Base-by-base conservation (phyloP, 2,329 filamentous ascomycete species). In the Mariannaea sp. region DNA sequence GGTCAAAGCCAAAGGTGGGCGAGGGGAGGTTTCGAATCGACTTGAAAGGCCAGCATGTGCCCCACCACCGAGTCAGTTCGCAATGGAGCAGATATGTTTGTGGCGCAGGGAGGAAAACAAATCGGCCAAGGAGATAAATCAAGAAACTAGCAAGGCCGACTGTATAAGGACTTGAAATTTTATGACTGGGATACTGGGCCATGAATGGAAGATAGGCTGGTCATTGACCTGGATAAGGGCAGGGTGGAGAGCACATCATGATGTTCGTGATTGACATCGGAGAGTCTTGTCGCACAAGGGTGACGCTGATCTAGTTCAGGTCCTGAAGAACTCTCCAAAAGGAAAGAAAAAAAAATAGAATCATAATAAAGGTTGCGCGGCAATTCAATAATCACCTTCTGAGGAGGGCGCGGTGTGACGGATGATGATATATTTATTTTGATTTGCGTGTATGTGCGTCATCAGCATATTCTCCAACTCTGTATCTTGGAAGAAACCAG, bases 11-110 rank as follows among this genome's bases (percentile, higher is more conserved):
- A 48, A 45, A 40, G 33, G 40, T 45, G 27, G 51, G 40, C 40
- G 51, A 44, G 39, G 27, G 38, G 49, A n/a, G 49, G 44, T 41
- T 53, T 47, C 35, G 46, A 27, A 22, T 47, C 33, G 46, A 51
- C 42, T 48, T 40, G 47, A 44, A 53, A 41, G 24, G 46, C 55
- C 50, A 51, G 55, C 55, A 38, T 33, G 33, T 56, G 50, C 55
- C 55, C 55, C 55, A 57, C 55, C 50, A 54, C 39, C 17, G 36
- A 33, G 49, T 43, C 43, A 27, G 52, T 40, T 54, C 51, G 47
- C 42, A 24, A 9, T 19, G 36, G 13, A 26, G 40, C 40, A 30
- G 36, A 38, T 36, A 54, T 22, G 48, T 36, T 47, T 12, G 42
- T 50, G 50, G 55, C 47, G 52, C 46, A 51, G 52, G 22, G 27